Evolutionary conservation across 78 protist species (phyloP), one percentile per base, ranked within the genome.

Genomic region (Creolimax fragrantissima): DNA sequence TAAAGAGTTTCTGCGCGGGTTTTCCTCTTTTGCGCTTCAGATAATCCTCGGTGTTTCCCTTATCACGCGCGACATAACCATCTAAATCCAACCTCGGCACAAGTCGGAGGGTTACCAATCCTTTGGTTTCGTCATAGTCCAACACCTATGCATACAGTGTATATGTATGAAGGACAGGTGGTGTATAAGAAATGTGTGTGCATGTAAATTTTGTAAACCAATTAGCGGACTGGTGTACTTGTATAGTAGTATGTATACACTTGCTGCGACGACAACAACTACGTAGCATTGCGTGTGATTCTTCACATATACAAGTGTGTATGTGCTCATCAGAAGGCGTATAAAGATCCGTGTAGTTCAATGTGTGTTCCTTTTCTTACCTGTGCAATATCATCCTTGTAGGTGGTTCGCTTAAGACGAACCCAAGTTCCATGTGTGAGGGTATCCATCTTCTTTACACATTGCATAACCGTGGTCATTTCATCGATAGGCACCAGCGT

Each of bases 401-500:
- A 83, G 74, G 74, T 41, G 7, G 86, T 24, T 39, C 86, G 86
- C 2, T 24, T 83, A 32, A 58, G 74, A 58, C 74, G 74, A 17
- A 58, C 74, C 11, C 24, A 58, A 24, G 74, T 0, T 32, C 74
- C 74, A 32, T 17, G 11, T 58, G 11, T 58, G 74, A 58, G 11
- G 24, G 74, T 24, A 24, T 83, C 86, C 5, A 83, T 41, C 86
- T 83, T 83, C 42, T 24, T 6, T 24, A 83, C 86, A 83, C 86
- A 83, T 5, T 6, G 7, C 86, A 83, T 83, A 32, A 83, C 92
- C 4, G 35, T 74, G 39, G 89, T 66, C 92, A 90, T 90, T 32
- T 90, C 88, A 6, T 74, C 86, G 7, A 32, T 74, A 32, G 92
- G 92, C 84, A 90, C 92, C 35, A 90, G 89, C 7, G 6, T 5